Conservation (phyloP, 2,329 filamentous ascomycete species). For the Biscogniauxia mediterranea region DNA sequence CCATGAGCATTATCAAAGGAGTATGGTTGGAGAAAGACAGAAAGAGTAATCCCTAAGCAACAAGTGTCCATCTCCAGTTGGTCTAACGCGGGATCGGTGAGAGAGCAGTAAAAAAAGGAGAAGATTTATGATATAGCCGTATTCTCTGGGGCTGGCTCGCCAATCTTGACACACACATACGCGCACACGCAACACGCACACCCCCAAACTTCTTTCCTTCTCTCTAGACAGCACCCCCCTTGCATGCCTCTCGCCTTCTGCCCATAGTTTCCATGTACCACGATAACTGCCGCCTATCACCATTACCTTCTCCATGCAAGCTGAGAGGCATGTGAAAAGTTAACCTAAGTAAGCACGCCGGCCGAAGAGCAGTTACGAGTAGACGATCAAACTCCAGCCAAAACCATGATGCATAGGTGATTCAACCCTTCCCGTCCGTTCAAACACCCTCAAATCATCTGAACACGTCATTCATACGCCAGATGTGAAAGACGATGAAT, state of each 20-base stretch:
- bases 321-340: slow-evolving; percentile 29
- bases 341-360: slow-evolving; percentile 29
- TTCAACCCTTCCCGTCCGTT: slow-evolving; percentile 31
- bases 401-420: slow-evolving; percentile 34
- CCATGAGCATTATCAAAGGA: slow-evolving; percentile 32
- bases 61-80: slow-evolving; percentile 32
- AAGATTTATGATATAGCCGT: slow-evolving; percentile 49
- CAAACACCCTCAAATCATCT: slow-evolving; percentile 28
- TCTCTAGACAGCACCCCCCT: slow-evolving; percentile 26
- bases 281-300: slow-evolving; percentile 26
- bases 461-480: slow-evolving; percentile 29
- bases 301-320: slow-evolving; percentile 29
- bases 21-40: slow-evolving; percentile 31
- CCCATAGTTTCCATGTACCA: slow-evolving; percentile 25
- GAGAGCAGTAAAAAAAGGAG: slow-evolving; percentile 42
- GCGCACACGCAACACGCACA: slow-evolving; percentile 28
- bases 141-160: slow-evolving; percentile 36
- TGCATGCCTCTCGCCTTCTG: slow-evolving; percentile 24
- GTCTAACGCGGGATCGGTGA: slow-evolving; percentile 35
- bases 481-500: slow-evolving; percentile 30
- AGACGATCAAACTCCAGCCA: slow-evolving; percentile 36
- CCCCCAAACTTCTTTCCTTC: slow-evolving; percentile 18
- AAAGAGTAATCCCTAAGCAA: slow-evolving; percentile 32
- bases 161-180: slow-evolving; percentile 38
- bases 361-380: slow-evolving; percentile 29